phyloP scores from a whole-genome alignment of 768 basidiomycete species.

The Paxillus rubicundulus region DNA sequence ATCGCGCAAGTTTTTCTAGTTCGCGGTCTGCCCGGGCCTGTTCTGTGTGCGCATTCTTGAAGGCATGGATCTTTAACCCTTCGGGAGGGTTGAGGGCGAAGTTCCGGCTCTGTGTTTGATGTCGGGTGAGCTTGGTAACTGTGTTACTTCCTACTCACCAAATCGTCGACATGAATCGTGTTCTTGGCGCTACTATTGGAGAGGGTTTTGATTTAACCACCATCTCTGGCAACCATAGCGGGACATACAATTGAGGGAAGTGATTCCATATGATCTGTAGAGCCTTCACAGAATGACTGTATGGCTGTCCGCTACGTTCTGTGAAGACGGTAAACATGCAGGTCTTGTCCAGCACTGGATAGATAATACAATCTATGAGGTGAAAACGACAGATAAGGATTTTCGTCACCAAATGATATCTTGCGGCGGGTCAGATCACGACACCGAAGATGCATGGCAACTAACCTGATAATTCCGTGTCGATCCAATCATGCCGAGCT shows the following conservation, averaged over 20 bases:
- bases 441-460: not conserved
- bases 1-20: conserved; percentile 59
- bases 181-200: conserved; percentile 55
- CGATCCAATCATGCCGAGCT: conserved; percentile 80
- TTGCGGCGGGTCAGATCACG: conserved; percentile 9
- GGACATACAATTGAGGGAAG: conserved; percentile 71
- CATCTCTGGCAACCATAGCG: not conserved
- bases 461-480: conserved; percentile 65
- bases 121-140: not conserved
- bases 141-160: conserved; percentile 42
- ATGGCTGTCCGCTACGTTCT: conserved; percentile 66
- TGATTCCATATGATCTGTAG: conserved; percentile 86
- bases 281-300: conserved; percentile 79
- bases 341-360: conserved; percentile 78
- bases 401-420: conserved; percentile 61
- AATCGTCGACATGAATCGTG: conserved; percentile 87
- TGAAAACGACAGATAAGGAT: not conserved
- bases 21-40: conserved; percentile 67
- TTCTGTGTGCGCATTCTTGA: conserved; percentile 71
- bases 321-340: conserved; percentile 89
- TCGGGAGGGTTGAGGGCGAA: conserved; percentile 85
- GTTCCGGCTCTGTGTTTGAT: conserved; percentile 58
- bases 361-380: not conserved
- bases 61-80: conserved; percentile 81
- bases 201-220: not conserved